Conservation (phyloP, 371 early-diverging fungal genomes). For the Mucor mucedo region DNA sequence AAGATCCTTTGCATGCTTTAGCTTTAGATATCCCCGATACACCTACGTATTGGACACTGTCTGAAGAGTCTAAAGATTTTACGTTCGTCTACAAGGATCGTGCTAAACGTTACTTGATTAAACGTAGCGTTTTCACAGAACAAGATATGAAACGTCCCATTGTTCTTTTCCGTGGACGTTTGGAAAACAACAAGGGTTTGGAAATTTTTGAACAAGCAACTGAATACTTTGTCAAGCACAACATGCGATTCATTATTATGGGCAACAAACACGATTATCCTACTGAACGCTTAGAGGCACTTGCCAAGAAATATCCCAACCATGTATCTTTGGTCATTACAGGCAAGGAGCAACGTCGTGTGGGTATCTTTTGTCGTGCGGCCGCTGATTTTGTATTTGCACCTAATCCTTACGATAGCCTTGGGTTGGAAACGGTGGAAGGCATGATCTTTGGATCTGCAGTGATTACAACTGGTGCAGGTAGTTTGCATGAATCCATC, state of each 20-base stretch:
- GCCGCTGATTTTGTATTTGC: slow-evolving; percentile 70
- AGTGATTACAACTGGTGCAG: slow-evolving; percentile 62
- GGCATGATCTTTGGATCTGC: slow-evolving; percentile 67
- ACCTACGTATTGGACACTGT: slow-evolving; percentile 35
- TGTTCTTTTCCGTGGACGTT: slow-evolving; percentile 60
- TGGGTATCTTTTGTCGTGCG: slow-evolving; percentile 58
- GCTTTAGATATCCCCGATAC: slow-evolving; percentile 18
- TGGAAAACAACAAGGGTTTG: slow-evolving; percentile 53
- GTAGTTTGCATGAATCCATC: slow-evolving; percentile 60
- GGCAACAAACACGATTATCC: slow-evolving; percentile 62
- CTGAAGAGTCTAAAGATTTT: slow-evolving; percentile 38
- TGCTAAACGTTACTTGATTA: slow-evolving; percentile 56
- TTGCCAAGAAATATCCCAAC: slow-evolving; percentile 51
- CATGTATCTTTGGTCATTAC: slow-evolving; percentile 55
- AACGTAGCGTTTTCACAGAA: slow-evolving; percentile 45
- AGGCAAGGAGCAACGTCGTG: slow-evolving; percentile 54
- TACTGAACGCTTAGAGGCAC: slow-evolving; percentile 41
- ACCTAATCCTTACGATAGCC: slow-evolving; percentile 54
- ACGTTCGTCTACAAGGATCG: slow-evolving; percentile 55
- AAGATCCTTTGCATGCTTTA: slow-evolving; percentile 18
- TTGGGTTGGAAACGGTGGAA: slow-evolving; percentile 61
- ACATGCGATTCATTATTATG: slow-evolving; percentile 63
- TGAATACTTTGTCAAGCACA: slow-evolving; percentile 44
- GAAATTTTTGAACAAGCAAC: slow-evolving; percentile 53
- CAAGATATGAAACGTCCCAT: slow-evolving; percentile 58